Conservation (phyloP, 2,329 filamentous ascomycete species). For the Aspergillus floridensis region DNA sequence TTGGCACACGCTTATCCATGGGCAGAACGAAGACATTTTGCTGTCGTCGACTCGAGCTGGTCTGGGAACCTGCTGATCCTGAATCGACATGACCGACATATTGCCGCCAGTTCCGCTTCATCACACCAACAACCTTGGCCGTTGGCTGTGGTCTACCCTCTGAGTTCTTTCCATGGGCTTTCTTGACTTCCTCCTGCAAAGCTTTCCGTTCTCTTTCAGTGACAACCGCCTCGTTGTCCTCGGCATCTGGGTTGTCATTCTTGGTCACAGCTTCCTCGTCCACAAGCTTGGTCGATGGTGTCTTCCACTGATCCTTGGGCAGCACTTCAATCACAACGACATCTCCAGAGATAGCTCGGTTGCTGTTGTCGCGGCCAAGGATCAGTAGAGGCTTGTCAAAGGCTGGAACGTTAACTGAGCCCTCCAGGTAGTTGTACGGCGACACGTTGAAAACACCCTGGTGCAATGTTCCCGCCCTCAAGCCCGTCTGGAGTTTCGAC, state of each 20-base stretch:
- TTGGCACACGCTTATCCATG: conserved; percentile 97
- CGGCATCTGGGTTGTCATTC: conserved; percentile 88
- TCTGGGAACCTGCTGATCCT: conserved; percentile 71
- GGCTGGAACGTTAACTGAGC: conserved; percentile 81
- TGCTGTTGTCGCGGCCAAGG: conserved; percentile 92
- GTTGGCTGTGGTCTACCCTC: conserved; percentile 85
- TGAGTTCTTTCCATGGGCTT: conserved; percentile 70
- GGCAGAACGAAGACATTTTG: conserved; percentile 93
- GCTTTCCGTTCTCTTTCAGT: conserved; percentile 82
- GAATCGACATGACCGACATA: conserved; percentile 95
- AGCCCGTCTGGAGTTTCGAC: conserved; percentile 90
- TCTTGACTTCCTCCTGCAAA: conserved; percentile 86
- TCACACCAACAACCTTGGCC: conserved; percentile 83
- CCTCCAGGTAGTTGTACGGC: conserved; percentile 96
- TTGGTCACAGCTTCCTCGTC: conserved; percentile 90
- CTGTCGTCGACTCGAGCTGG: conserved; percentile 75
- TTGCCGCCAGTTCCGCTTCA: conserved; percentile 96
- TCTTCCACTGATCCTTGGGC: conserved; percentile 94
- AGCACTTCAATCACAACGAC: conserved; percentile 89
- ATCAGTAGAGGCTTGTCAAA: conserved; percentile 88
- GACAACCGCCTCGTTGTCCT: conserved; percentile 72
- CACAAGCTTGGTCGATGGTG: conserved; percentile 89
- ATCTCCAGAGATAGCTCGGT: conserved; percentile 87
- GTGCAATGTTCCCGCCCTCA: conserved; percentile 84
- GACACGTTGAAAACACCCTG: conserved; percentile 96